Conservation (phyloP, 495 filamentous ascomycete species). For the Penicillium atrosanguineum region DNA sequence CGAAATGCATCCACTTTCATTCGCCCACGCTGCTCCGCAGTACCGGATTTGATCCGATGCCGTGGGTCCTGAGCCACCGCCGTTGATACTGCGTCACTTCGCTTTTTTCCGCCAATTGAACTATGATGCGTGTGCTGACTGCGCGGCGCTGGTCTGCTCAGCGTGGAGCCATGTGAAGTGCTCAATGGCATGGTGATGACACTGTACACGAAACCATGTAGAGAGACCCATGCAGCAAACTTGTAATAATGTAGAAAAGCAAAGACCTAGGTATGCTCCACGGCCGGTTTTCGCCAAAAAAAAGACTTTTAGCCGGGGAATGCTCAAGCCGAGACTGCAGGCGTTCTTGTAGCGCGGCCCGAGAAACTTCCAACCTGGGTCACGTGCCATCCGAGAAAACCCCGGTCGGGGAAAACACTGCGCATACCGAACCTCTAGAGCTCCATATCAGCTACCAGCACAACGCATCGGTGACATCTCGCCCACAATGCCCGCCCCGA, state of each 20-base stretch:
- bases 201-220: too few species aligned
- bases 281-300: background rate
- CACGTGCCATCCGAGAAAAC: conserved; percentile 18
- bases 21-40: conserved; percentile 11
- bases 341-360: background rate
- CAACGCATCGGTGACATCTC: background rate
- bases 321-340: background rate
- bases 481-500: conserved; percentile 19
- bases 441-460: background rate
- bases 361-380: background rate
- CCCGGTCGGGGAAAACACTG: conserved; percentile 4
- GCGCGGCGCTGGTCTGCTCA: background rate
- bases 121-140: background rate
- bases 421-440: background rate
- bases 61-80: conserved; percentile 11
- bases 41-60: conserved; percentile 3
- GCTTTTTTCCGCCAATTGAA: background rate
- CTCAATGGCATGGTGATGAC: background rate
- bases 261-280: background rate
- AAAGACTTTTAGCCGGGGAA: background rate
- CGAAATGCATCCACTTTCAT: conserved; percentile 24
- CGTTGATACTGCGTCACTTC: background rate
- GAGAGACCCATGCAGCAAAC: too few species aligned
- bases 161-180: background rate
- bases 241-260: background rate